Base-by-base conservation (phyloP, 2,329 filamentous ascomycete genomes). In the Chrysoporthe austroafricana region DNA sequence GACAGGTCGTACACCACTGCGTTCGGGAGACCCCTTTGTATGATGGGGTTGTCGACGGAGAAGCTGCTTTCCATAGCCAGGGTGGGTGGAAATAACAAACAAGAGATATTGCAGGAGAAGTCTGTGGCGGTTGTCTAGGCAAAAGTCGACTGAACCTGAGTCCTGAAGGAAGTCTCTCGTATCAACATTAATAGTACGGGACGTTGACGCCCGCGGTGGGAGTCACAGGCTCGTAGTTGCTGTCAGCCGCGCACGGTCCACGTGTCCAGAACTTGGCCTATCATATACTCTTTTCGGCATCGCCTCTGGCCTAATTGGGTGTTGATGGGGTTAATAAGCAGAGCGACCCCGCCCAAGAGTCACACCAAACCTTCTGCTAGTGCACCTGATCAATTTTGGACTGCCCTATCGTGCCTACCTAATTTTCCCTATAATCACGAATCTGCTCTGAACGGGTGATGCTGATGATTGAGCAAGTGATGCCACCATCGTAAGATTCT, bases 1-100 rank as follows among this genome's bases (percentile, higher is more conserved):
- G 80, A 78, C 26, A 85, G 78, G 71, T 84, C 64, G 64, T 71
- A 72, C 14, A 59, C 48, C 32, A 72, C 69, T 3, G 69, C 66
- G 34, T 60, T 62, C 3, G 70, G 70, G 1, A 60, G 59, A 7
- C 43, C 48, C 32, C 69, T 66, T 21, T 66, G 43, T 52, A 72
- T 70, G n/a, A 72, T 21, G 0, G 39, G 7, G n/a, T 67, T 36
- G 57, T 11, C 44, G 26, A 62, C 39, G 26, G 60, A 54, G 44
- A 68, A 68, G 16, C 9, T 42, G 16, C n/a, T 57, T 50, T 59
- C 48, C 46, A 48, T 67, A 16, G 18, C 43, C 43, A 3, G 7
- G 8, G 13, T 26, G 11, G 9, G 7, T 3, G 26, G 4, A 4
- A 18, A 7, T 34, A 44, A 36, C 21, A 34, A 21, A n/a, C 7